These are phyloP conservation scores for Phaffia australis DNA, from an alignment of 768 basidiomycete genomes.

Conservation along the genomic window DNA sequence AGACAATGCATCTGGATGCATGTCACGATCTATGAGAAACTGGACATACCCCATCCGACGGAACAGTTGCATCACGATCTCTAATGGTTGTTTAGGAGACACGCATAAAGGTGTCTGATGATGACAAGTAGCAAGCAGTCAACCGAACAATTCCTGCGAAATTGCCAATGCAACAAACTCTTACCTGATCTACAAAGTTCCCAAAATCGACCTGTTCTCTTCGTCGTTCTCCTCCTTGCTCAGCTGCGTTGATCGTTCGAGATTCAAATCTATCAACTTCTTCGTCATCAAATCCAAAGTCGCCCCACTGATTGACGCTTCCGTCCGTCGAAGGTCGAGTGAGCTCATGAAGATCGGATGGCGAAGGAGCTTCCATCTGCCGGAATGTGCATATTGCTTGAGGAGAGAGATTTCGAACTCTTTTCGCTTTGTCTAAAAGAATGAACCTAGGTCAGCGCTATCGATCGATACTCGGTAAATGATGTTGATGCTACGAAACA, in stretches of 20 bases:
- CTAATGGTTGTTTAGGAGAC: constrained; percentile 78
- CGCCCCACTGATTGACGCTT: constrained; percentile 15
- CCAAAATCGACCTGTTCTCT: constrained; percentile 42
- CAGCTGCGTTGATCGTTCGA: constrained; percentile 46
- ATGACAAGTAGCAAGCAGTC: background rate
- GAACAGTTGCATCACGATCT: constrained; percentile 96
- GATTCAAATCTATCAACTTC: constrained; percentile 44
- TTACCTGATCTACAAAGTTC: constrained; percentile 91
- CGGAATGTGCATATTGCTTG: constrained; percentile 64
- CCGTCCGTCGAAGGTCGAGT: constrained; percentile 3
- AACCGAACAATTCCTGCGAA: background rate
- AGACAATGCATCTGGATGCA: background rate
- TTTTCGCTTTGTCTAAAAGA: constrained; percentile 56
- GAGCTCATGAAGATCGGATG: constrained; percentile 22
- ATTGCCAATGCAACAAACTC: constrained; percentile 24
- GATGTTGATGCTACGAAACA: background rate
- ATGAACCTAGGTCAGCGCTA: background rate
- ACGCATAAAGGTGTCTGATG: constrained; percentile 87
- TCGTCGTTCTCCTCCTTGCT: constrained; percentile 2
- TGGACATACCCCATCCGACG: constrained; percentile 84
- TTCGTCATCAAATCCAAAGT: constrained; percentile 37
- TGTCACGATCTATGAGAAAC: background rate
- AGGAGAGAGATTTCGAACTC: constrained; percentile 50
- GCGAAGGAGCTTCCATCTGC: constrained; percentile 29
- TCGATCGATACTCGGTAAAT: background rate